A percentile compares a stretch with the other conserved stretches of the same genome.
phyloP scores from a whole-genome alignment of 768 basidiomycete genomes.

The Pisolithus microcarpus region DNA sequence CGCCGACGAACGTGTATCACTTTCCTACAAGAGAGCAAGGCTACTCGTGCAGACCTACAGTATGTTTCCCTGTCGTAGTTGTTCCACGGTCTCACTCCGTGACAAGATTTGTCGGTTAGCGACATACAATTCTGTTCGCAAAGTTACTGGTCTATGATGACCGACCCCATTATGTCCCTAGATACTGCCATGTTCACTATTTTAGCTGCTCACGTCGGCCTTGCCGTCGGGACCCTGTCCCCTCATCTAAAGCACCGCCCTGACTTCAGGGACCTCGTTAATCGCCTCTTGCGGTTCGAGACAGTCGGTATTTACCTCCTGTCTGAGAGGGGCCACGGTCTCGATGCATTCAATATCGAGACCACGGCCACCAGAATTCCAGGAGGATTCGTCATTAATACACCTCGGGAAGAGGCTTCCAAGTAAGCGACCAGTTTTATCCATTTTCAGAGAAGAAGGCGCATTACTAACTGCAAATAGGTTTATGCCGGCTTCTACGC shows the following conservation, averaged over 20 bases:
- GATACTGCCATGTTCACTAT: slow-evolving; percentile 51
- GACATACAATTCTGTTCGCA: slow-evolving; percentile 45
- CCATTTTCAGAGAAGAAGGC: not conserved
- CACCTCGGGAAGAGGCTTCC: slow-evolving; percentile 50
- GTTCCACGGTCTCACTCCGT: not conserved
- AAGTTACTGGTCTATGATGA: slow-evolving; percentile 48
- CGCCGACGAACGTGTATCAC: slow-evolving; percentile 37
- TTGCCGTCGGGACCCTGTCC: slow-evolving; percentile 49
- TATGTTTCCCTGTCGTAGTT: slow-evolving; percentile 17
- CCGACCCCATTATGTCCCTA: slow-evolving; percentile 43
- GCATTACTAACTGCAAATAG: slow-evolving; percentile 23
- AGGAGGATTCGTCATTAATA: slow-evolving; percentile 48
- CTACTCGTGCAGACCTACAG: slow-evolving; percentile 45
- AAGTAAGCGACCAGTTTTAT: slow-evolving; percentile 34
- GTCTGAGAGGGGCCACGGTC: slow-evolving; percentile 51
- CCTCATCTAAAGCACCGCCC: slow-evolving; percentile 42
- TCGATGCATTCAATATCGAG: slow-evolving; percentile 57
- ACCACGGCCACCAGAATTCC: slow-evolving; percentile 48
- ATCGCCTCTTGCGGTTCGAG: slow-evolving; percentile 46
- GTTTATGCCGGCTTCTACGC: slow-evolving; percentile 55
- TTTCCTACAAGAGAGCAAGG: slow-evolving; percentile 45
- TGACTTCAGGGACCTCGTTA: slow-evolving; percentile 42
- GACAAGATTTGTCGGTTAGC: slow-evolving; percentile 28
- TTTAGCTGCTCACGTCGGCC: slow-evolving; percentile 43
- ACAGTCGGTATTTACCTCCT: slow-evolving; percentile 48